Percentiles rank a stretch among this genome's conserved stretches.
Conservation (phyloP, 306 rosid genomes). For the Chamaecrista fasciculata region DNA sequence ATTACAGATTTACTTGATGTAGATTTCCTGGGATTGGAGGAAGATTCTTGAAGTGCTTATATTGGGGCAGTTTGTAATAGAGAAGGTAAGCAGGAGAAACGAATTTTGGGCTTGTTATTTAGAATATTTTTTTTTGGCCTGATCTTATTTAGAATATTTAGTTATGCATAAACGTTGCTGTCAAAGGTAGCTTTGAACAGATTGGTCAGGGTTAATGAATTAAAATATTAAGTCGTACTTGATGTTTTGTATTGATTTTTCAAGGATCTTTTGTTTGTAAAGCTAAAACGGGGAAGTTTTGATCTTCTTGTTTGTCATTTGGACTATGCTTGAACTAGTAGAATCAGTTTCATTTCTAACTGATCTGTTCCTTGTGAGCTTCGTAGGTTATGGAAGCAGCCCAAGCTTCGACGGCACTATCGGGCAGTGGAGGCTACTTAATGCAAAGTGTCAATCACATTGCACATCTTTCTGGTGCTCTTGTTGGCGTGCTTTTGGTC, state of each 20-base stretch:
- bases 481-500: conserved; percentile 85
- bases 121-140: conserved; percentile 2
- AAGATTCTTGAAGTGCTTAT: conserved; percentile 97
- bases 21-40: conserved; percentile 99
- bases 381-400: conserved; percentile 96
- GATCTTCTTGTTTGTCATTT: background rate
- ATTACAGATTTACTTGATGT: conserved; percentile 9
- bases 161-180: background rate
- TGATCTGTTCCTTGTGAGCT: conserved; percentile 24
- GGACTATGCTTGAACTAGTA: conserved; percentile 20
- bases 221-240: background rate
- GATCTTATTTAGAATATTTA: background rate
- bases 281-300: background rate
- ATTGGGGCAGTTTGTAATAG: conserved; percentile 90
- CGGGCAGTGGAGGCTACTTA: conserved; percentile 57
- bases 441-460: conserved; percentile 81
- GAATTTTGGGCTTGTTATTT: background rate
- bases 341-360: conserved; percentile 14
- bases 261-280: conserved; percentile 17
- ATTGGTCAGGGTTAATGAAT: background rate
- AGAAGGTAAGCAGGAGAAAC: conserved; percentile 57
- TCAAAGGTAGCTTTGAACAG: conserved; percentile 1
- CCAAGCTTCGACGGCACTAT: conserved; percentile 77
- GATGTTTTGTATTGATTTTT: background rate
- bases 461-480: conserved; percentile 98